Evolutionary conservation across 1,284 basidiomycete species (phyloP).

Genomic region (Ganoderma leucocontextum): DNA sequence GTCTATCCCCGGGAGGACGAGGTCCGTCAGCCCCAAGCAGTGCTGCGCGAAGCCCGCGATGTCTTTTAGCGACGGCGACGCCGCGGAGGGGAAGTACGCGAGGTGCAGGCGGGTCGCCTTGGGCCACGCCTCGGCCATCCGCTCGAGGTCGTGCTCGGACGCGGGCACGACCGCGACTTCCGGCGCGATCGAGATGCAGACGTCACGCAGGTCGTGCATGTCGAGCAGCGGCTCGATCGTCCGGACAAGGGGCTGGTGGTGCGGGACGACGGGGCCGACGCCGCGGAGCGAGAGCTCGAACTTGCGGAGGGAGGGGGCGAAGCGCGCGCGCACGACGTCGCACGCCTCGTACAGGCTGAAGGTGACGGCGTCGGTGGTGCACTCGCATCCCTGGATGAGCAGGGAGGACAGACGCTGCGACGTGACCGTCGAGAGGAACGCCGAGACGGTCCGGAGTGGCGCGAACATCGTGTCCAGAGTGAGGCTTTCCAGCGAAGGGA

Average conservation of each 20-base stretch:
- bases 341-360: constrained; percentile 18
- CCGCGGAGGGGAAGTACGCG: constrained; percentile 8
- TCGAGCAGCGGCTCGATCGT: constrained; percentile 25
- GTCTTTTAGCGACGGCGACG: constrained; percentile 17
- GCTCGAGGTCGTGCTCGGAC: constrained; percentile 22
- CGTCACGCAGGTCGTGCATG: constrained; percentile 23
- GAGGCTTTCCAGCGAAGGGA: constrained; percentile 24
- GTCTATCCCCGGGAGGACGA: constrained; percentile 25
- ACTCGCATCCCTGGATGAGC: constrained; percentile 23
- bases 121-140: constrained; percentile 29
- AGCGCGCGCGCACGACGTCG: constrained; percentile 20
- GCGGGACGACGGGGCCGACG: constrained; percentile 4
- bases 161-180: constrained; percentile 16
- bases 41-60: constrained; percentile 16
- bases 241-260: constrained; percentile 17
- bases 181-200: constrained; percentile 18
- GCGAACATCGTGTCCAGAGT: constrained; percentile 27
- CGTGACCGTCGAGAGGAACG: constrained; percentile 21
- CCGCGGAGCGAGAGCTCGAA: constrained; percentile 20
- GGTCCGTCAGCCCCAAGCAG: constrained; percentile 16
- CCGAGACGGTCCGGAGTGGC: constrained; percentile 12
- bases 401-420: constrained; percentile 20
- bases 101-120: constrained; percentile 22
- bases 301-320: constrained; percentile 14
- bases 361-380: constrained; percentile 6